Evolutionary conservation across 75 land plant species (phyloP).

Genomic region (Cunninghamia lanceolata): DNA sequence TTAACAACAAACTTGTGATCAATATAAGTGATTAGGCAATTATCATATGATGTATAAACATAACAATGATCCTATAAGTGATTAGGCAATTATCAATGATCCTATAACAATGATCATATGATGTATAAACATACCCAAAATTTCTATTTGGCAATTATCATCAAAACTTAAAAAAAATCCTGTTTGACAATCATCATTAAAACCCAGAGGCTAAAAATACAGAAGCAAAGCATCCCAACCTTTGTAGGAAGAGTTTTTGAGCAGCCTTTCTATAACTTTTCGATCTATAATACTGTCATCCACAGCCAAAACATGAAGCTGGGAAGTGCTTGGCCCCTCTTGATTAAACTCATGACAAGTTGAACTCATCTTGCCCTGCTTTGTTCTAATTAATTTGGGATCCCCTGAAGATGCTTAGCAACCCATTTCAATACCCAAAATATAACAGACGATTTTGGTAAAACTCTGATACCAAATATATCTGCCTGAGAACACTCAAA

Average conservation of each 20-base stretch:
- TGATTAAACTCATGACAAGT: background rate
- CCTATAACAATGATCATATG: no score
- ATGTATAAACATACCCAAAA: background rate
- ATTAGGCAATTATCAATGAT: no score
- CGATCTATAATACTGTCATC: slow-evolving; percentile 70
- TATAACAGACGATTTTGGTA: no score
- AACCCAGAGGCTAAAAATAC: no score
- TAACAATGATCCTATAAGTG: no score
- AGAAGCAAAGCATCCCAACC: slow-evolving; percentile 22
- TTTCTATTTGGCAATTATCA: no score
- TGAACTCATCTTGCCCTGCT: background rate
- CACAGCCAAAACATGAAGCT: slow-evolving; percentile 66
- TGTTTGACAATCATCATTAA: no score
- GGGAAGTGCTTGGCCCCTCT: background rate
- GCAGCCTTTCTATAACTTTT: slow-evolving; percentile 60
- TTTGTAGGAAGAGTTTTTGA: slow-evolving; percentile 56
- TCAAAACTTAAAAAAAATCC: no score
- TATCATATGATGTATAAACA: background rate
- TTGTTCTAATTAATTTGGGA: background rate
- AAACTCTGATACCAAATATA: no score
- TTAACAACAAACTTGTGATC: background rate
- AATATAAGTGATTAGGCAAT: no score
- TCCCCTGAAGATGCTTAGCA: background rate
- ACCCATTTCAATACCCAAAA: background rate
- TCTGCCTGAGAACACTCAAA: no score